A percentile compares a stretch with the other conserved stretches of the same genome.
Conservation (phyloP, 768 basidiomycete genomes). For the Lactarius akahatsu region DNA sequence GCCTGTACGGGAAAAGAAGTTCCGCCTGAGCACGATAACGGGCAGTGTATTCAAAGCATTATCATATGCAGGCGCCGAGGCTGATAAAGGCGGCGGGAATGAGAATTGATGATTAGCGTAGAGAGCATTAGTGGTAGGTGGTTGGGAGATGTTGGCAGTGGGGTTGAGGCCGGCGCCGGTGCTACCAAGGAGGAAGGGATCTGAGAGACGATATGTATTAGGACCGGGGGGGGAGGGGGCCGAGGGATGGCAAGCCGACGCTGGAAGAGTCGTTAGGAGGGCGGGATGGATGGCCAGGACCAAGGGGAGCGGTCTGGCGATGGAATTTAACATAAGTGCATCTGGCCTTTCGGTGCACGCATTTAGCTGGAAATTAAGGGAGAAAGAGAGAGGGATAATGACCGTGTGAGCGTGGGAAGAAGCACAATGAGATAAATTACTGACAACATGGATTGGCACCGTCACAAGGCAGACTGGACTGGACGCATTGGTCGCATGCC, state of each 20-base stretch:
- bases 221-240: conserved; percentile 16
- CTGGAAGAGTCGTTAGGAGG: conserved; percentile 16
- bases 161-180: conserved; percentile 6
- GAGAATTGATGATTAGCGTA: conserved; percentile 27
- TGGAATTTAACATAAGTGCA: conserved; percentile 85
- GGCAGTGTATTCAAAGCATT: conserved; percentile 41
- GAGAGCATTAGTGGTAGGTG: background rate
- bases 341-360: conserved; percentile 62
- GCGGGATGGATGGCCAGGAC: conserved; percentile 59
- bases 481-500: conserved; percentile 83
- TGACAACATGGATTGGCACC: conserved; percentile 76
- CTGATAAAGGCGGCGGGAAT: conserved; percentile 17
- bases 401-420: conserved; percentile 12
- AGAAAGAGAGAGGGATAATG: conserved; percentile 8
- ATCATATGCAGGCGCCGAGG: conserved; percentile 19
- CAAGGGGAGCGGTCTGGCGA: conserved; percentile 74
- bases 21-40: conserved; percentile 52
- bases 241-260: conserved; percentile 11
- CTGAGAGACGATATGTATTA: conserved; percentile 25
- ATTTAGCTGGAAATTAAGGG: conserved; percentile 56
- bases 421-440: conserved; percentile 33
- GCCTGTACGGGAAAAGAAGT: conserved; percentile 39
- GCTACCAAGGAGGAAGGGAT: conserved; percentile 21
- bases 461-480: conserved; percentile 72
- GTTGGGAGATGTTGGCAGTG: conserved; percentile 13